Base-by-base conservation (phyloP, 164 flowering plant species). In the Vitis rupestris region DNA sequence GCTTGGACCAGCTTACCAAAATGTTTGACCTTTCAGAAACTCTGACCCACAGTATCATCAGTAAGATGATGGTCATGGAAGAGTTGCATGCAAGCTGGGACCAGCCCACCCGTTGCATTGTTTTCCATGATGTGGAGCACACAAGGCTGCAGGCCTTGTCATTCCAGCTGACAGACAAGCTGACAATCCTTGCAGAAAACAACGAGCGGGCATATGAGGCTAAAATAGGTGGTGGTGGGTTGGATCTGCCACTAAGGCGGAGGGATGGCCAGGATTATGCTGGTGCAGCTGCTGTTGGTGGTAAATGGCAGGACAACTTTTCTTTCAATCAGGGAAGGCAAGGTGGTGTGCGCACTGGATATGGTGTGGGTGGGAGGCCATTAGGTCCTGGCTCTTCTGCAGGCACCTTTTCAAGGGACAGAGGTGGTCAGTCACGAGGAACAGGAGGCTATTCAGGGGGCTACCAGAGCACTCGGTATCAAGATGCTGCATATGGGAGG, bases 1-100 rank as follows among this genome's bases (percentile, higher is more conserved):
- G 92, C 77, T 68, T 91, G 74, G 92, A 85, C 57, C 94, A 84
- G 67, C 88, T 93, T 15, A 76, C 90, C 19, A 72, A 82, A 49
- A 88, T 95, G 91, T 95, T 95, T 80, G 97, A 90, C 71, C 85
- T 95, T 1, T 74, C 95, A 0, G 91, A 85, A 2, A 64, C 80
- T 12, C 85, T 80, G 17, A 69, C 73, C 0, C 94, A 88, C 75
- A 76, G 92, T 77, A 80, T 84, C 29, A 89, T 87, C 8, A 95
- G 95, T 84, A 90, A 86, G 81, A 93, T 95, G 99, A 91, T 95
- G 93, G 81, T 93, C 48, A 75, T 69, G 62, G 98, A 93, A 64
- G 99, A 93, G 83, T 90, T 95, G 4, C 89, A 84, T 74, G 99
- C 97, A 1, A 89, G 94, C 59, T 95, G 96, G 99, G 92, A 95